These are phyloP conservation scores for Hygrophoropsis aurantiaca DNA, from an alignment of 768 basidiomycete genomes.

Conservation along the genomic window DNA sequence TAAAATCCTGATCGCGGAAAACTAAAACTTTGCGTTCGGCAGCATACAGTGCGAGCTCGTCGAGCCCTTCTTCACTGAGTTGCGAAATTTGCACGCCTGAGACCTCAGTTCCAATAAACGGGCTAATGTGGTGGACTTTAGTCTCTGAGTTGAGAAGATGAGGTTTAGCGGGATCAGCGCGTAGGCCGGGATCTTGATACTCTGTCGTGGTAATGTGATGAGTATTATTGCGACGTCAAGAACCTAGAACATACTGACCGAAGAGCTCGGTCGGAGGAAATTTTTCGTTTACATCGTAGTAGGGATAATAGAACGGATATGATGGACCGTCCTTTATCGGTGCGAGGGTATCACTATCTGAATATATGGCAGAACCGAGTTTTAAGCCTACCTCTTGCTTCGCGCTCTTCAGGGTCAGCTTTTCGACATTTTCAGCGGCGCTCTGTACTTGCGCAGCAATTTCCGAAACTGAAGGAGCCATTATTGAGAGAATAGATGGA, in stretches of 20 bases:
- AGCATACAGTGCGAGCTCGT: conserved; percentile 51
- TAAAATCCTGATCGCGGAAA: conserved; percentile 64
- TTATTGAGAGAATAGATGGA: not conserved
- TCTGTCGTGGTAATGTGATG: conserved; percentile 26
- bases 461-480: conserved; percentile 16
- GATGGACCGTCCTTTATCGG: conserved; percentile 36
- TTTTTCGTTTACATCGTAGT: conserved; percentile 48
- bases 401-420: conserved; percentile 7
- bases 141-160: conserved; percentile 44
- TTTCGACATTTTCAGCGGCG: conserved; percentile 1
- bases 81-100: conserved; percentile 53
- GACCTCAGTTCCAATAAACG: conserved; percentile 53
- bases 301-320: conserved; percentile 50
- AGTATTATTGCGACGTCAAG: not conserved
- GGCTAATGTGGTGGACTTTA: conserved; percentile 41
- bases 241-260: conserved; percentile 30
- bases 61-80: conserved; percentile 49
- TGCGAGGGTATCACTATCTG: too few relatives aligned
- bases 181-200: conserved; percentile 42
- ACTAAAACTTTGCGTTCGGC: conserved; percentile 54
- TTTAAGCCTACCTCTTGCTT: conserved; percentile 5
- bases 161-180: conserved; percentile 52
- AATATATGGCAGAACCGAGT: not conserved
- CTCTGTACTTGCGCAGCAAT: conserved; percentile 1
- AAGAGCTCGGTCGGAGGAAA: conserved; percentile 48